phyloP scores from a whole-genome alignment of 306 rosid species.

The Heteromeles arbutifolia region DNA sequence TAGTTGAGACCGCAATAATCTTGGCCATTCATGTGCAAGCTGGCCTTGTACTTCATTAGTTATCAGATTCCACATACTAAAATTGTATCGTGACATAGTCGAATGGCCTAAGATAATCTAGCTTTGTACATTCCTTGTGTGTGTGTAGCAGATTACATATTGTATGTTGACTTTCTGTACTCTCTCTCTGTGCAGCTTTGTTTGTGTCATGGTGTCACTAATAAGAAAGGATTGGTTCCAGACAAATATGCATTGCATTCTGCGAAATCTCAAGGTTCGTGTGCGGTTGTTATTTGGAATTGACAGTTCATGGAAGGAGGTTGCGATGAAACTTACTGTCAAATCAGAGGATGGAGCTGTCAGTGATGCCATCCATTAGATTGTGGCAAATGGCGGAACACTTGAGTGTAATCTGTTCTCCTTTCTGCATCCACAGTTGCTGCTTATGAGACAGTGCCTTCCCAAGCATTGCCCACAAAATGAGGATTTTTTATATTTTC shows the following conservation, averaged over 20 bases:
- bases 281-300: slow-evolving; percentile 80
- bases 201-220: slow-evolving; percentile 50
- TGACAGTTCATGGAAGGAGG: slow-evolving; percentile 72
- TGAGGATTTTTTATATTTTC: no score
- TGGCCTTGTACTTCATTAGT: not conserved
- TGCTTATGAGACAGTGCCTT: no score
- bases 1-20: not conserved
- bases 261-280: slow-evolving; percentile 78
- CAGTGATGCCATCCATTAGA: slow-evolving; percentile 80
- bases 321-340: slow-evolving; percentile 85
- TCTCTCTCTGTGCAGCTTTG: slow-evolving; percentile 52
- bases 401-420: no score
- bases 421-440: no score
- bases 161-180: not conserved
- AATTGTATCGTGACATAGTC: not conserved
- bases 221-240: slow-evolving; percentile 64
- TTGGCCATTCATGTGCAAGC: not conserved
- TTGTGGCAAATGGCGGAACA: slow-evolving; percentile 71
- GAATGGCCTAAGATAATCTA: not conserved
- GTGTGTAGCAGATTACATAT: not conserved
- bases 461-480: no score
- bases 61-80: not conserved
- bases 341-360: slow-evolving; percentile 70
- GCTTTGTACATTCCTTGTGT: not conserved
- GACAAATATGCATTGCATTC: slow-evolving; percentile 73